Evolutionary conservation across 2,329 filamentous ascomycete genomes (phyloP).

Genomic region (Bipolaris victoriae): DNA sequence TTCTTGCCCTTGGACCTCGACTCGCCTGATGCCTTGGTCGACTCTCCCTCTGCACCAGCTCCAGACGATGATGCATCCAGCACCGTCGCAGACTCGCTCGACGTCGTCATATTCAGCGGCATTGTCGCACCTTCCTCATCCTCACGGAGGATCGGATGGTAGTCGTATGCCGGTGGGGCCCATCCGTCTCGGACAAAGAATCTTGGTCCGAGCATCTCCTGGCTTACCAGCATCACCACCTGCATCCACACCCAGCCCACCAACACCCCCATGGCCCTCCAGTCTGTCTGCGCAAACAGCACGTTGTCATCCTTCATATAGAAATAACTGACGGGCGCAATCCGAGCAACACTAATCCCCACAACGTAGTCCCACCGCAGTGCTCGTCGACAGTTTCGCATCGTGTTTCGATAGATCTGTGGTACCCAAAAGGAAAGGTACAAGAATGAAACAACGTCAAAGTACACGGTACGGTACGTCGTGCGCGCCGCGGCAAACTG

Average conservation of each 20-base stretch:
- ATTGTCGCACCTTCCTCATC: conserved; percentile 79
- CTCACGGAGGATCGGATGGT: conserved; percentile 86
- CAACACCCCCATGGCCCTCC: conserved; percentile 67
- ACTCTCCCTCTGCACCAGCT: conserved; percentile 17
- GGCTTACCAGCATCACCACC: conserved; percentile 75
- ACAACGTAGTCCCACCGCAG: conserved; percentile 90
- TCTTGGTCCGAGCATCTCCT: conserved; percentile 86
- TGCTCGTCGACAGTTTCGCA: conserved; percentile 89
- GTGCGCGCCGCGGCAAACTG: conserved; percentile 65
- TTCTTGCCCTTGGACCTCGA: conserved; percentile 62
- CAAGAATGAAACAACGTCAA: conserved; percentile 68
- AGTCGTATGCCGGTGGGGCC: conserved; percentile 82
- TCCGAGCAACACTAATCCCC: conserved; percentile 78
- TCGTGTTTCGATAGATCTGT: conserved; percentile 87
- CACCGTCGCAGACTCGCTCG: conserved; percentile 12
- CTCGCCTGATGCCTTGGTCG: conserved; percentile 44
- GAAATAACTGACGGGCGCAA: conserved; percentile 85
- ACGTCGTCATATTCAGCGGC: conserved; percentile 70
- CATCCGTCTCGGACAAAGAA: conserved; percentile 77
- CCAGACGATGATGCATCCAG: conserved; percentile 20
- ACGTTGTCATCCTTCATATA: conserved; percentile 80
- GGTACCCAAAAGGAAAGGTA: conserved; percentile 93
- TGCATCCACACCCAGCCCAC: conserved; percentile 87
- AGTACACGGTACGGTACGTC: conserved; percentile 60
- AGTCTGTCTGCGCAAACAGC: conserved; percentile 75